Base-by-base conservation (phyloP, 148 eudicot genomes). In the Silene uniflora region DNA sequence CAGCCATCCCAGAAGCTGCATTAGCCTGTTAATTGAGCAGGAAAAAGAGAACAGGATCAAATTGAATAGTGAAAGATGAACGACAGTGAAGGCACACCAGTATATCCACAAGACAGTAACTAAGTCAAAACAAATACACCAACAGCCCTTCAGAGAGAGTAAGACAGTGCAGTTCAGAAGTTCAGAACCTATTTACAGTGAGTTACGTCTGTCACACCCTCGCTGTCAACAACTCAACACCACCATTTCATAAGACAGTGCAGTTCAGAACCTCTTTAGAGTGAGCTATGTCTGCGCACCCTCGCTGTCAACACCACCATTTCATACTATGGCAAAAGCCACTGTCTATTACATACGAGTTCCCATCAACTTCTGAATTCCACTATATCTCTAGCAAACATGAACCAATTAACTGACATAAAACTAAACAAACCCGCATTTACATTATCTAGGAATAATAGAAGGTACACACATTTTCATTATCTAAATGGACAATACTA, bases 1-100 rank as follows among this genome's bases (percentile, higher is more conserved):
- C 97, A 72, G 97, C 97, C 91, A 92, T 90, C 35, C 97, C 97
- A 16, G 97, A 92, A 25, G 88, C 89, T 77, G 96, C 92, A 62
- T 91, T 91, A 73, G 96, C 92, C 96, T 91, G 82, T 35, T 39
- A 22, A 66, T 67, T 27, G 70, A 25, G 58, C 23, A 69, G 29
- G 29, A 59, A 5, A 17, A 75, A 44, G 7, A 32, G 19, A 22
- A 55, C 39, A 69, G 16, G 46, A 24, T 55, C 25, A 14, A 13
- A 10, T 44, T 67, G 27, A 5, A 69, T 10, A n/a, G 8, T 17
- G 60, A 18, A 21, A 13, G 22, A 59, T 22, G 44, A 58, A 42
- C 14, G 58, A 21, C 39, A 16, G 4, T 17, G 46, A 21, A 24
- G 10, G 29, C 67, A 62, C 27, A 2, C 9, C 32, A 5, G 44